Evolutionary conservation across 2,329 filamentous ascomycete species (phyloP), one percentile per base, ranked within the genome.

Genomic region (Nemania sp.): DNA sequence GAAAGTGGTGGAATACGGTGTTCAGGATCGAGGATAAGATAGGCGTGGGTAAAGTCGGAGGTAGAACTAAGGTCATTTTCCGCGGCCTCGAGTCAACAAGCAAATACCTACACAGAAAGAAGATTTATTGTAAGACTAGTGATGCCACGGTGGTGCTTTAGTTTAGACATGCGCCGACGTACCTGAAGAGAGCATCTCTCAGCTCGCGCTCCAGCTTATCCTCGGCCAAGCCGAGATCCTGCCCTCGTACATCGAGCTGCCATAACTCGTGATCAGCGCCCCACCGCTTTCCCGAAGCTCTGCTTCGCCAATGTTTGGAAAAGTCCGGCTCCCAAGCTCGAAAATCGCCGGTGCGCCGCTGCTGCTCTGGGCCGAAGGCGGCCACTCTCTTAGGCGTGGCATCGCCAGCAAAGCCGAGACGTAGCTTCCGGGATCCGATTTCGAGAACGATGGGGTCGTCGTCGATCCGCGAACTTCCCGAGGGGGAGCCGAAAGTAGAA

Each of bases 391-490:
- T 95, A 62, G 91, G 91, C 3, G 78, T 74, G 37, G 86, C 81
- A 70, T 96, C 92, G 46, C 92, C 92, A 5, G 92, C 90, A 68
- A 97, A 94, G 0, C 94, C 94, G 8, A 88, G 86, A 39, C 88
- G 84, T 22, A 97, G 71, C 71, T 85, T 88, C 19, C 93, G 83
- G 8, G 89, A 82, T 1, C 91, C 92, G 30, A 97, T 70, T 69
- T 97, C 91, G 46, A 97, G 77, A 36, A 99, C 81, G 5, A 96
- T 73, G 6, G 87, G 78, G 62, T 97, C 94, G 66, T 99, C 94
- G 64, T 96, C 91, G 65, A 86, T 75, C 65, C 86, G 78, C 62
- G 89, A 70, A 65, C 84, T 73, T 28, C 84, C 72, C 55, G 84
- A 81, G 61, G 84, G 77, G 40, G 82, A 81, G 61, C 83, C 78